Evolutionary conservation across 225 moss, liverwort and hornwort species (phyloP).

Genomic region (Physcomitrium patens): DNA sequence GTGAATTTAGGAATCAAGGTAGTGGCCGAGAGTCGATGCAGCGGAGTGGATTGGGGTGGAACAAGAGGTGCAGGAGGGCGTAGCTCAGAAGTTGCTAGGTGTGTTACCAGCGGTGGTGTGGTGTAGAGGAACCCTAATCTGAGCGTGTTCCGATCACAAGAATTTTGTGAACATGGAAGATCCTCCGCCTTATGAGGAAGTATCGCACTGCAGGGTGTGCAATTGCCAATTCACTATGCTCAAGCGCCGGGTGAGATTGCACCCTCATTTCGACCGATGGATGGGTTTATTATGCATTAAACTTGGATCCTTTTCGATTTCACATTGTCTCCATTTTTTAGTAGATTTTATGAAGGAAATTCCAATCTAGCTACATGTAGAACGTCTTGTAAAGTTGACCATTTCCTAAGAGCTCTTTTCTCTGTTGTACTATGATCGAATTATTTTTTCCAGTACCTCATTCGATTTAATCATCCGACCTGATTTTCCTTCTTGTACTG

Average conservation of each 20-base stretch:
- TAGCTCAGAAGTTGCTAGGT: conserved; percentile 11
- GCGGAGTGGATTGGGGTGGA: neutral
- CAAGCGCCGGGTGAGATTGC: conserved; percentile 80
- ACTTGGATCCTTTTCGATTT: conserved; percentile 24
- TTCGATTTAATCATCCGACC: neutral
- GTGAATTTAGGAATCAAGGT: conserved; percentile 25
- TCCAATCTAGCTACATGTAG: neutral
- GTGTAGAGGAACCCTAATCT: conserved; percentile 41
- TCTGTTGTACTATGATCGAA: neutral
- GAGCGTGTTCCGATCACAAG: conserved; percentile 6
- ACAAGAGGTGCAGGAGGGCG: neutral
- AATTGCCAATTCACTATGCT: conserved; percentile 81
- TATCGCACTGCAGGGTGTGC: conserved; percentile 78
- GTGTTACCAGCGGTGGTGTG: neutral
- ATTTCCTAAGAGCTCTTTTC: neutral
- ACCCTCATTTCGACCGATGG: neutral
- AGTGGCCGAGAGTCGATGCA: conserved; percentile 3
- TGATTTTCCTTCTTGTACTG: too few relatives aligned
- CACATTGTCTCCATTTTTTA: neutral
- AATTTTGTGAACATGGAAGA: conserved; percentile 63
- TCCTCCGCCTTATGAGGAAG: conserved; percentile 83
- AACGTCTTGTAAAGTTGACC: neutral
- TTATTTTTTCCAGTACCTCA: neutral
- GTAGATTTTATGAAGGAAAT: neutral
- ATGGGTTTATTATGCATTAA: neutral